A percentile compares a stretch with the other conserved stretches of the same genome.
These are phyloP conservation scores for Kregervanrija fluxuum DNA, from an alignment of 805 yeast genomes.

Conservation along the genomic window DNA sequence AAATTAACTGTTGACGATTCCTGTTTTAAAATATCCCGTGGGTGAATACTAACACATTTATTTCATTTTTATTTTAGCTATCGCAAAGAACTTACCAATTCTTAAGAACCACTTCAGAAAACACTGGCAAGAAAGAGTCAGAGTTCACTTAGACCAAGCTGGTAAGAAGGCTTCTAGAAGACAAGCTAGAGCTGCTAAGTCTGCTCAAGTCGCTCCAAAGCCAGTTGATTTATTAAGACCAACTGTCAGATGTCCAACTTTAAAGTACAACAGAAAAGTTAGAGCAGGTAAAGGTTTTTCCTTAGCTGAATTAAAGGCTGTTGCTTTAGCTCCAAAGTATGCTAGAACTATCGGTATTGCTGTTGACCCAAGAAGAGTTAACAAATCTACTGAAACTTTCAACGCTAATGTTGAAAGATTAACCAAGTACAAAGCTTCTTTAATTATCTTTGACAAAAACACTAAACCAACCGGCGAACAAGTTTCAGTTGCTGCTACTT, in stretches of 20 bases:
- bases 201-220: slow-evolving; percentile 94
- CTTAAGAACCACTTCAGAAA: slow-evolving; percentile 99
- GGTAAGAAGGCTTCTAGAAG: slow-evolving; percentile 98
- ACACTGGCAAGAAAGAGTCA: slow-evolving; percentile 99
- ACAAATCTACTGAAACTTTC: slow-evolving; percentile 94
- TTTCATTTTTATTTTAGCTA: slow-evolving; percentile 53
- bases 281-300: slow-evolving; percentile 99
- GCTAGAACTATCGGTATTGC: slow-evolving; percentile 99
- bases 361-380: slow-evolving; percentile 99
- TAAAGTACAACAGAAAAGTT: slow-evolving; percentile 98
- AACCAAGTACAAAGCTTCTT: slow-evolving; percentile 91
- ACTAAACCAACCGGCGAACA: slow-evolving; percentile 76
- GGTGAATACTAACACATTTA: slow-evolving; percentile 14
- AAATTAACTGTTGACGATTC: background rate
- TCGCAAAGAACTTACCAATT: slow-evolving; percentile 97
- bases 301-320: slow-evolving; percentile 96
- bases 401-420: slow-evolving; percentile 94
- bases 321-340: slow-evolving; percentile 85
- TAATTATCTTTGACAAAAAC: slow-evolving; percentile 91
- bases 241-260: slow-evolving; percentile 96
- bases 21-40: background rate
- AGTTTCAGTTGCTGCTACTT: slow-evolving; percentile 64
- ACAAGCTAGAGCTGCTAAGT: slow-evolving; percentile 86
- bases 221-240: slow-evolving; percentile 97
- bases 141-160: slow-evolving; percentile 99